A percentile compares a stretch with the other conserved stretches of the same genome.
Evolutionary conservation across 2,329 filamentous ascomycete species (phyloP).

Genomic region (Cladosporium sp.): DNA sequence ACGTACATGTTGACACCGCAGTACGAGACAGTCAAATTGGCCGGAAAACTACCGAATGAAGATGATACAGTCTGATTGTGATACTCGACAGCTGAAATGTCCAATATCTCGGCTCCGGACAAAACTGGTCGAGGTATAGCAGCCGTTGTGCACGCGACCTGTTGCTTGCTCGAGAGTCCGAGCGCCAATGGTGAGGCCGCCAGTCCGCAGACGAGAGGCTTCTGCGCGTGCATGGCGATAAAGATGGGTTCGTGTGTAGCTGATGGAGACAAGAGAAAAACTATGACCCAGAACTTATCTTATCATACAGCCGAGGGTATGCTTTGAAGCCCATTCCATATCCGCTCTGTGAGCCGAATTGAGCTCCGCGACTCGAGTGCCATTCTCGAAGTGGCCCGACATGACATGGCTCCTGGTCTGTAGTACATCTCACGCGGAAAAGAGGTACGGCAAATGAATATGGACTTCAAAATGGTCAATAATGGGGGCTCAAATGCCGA

Average conservation of each 20-base stretch:
- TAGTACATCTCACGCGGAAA: too few species aligned
- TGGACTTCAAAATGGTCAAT: too few species aligned
- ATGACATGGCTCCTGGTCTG: too few species aligned
- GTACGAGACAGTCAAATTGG: constrained; percentile 5
- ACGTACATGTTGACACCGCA: constrained; percentile 8
- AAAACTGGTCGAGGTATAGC: neutral
- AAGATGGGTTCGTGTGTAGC: too few species aligned
- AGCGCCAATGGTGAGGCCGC: neutral
- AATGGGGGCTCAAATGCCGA: too few species aligned
- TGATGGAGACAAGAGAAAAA: too few species aligned
- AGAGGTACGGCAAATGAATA: too few species aligned
- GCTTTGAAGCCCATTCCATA: neutral
- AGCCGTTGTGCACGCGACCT: constrained; percentile 3
- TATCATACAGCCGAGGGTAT: neutral
- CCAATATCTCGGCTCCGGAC: constrained; percentile 3
- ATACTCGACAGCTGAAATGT: neutral
- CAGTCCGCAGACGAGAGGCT: neutral
- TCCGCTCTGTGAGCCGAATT: too few species aligned
- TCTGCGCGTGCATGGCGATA: too few species aligned
- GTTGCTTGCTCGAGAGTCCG: neutral
- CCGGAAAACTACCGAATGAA: neutral
- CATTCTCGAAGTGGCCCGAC: too few species aligned
- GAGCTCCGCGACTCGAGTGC: too few species aligned
- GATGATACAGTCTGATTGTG: neutral
- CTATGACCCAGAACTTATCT: too few species aligned